Percentiles rank a stretch among this genome's conserved stretches.
phyloP scores from a whole-genome alignment of 108 stramenopile genomes.

The Seminavis robusta region DNA sequence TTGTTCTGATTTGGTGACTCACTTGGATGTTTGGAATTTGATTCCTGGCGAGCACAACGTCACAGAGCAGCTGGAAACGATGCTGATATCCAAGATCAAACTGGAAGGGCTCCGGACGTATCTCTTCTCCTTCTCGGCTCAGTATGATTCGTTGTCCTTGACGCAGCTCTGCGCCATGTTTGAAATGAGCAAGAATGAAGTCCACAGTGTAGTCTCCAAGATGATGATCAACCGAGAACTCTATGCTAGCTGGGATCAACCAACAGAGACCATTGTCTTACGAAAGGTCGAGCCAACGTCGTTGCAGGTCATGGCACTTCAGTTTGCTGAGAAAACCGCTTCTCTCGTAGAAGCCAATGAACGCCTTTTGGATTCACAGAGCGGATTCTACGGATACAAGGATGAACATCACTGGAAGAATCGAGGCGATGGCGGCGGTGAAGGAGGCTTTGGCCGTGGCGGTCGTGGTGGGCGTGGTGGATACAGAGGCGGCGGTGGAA shows the following conservation, averaged over 20 bases:
- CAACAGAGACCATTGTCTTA: constrained; percentile 95
- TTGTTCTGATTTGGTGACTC: constrained; percentile 72
- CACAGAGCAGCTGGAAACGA: constrained; percentile 68
- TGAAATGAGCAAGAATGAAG: constrained; percentile 86
- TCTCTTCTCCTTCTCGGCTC: constrained; percentile 84
- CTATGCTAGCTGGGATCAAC: constrained; percentile 96
- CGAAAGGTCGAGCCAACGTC: constrained; percentile 82
- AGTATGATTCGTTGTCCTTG: constrained; percentile 92
- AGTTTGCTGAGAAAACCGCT: constrained; percentile 91
- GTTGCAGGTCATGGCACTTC: constrained; percentile 90
- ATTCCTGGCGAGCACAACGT: constrained; percentile 84
- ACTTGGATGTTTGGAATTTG: constrained; percentile 92
- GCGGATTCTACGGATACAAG: constrained; percentile 75
- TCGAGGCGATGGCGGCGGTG: constrained; percentile 36
- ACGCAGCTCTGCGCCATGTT: constrained; percentile 93
- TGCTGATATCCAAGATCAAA: constrained; percentile 91
- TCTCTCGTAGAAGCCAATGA: constrained; percentile 93
- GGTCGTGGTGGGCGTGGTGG: constrained; percentile 29
- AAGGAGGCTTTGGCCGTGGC: constrained; percentile 26
- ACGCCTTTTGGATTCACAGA: constrained; percentile 87
- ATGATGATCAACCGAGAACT: constrained; percentile 99
- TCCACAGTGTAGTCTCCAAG: constrained; percentile 92
- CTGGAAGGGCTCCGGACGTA: constrained; percentile 95
- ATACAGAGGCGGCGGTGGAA: constrained; percentile 17
- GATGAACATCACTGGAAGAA: constrained; percentile 63